phyloP scores from a whole-genome alignment of 768 basidiomycete genomes.

The Tylopilus plumbeoviolaceoides region DNA sequence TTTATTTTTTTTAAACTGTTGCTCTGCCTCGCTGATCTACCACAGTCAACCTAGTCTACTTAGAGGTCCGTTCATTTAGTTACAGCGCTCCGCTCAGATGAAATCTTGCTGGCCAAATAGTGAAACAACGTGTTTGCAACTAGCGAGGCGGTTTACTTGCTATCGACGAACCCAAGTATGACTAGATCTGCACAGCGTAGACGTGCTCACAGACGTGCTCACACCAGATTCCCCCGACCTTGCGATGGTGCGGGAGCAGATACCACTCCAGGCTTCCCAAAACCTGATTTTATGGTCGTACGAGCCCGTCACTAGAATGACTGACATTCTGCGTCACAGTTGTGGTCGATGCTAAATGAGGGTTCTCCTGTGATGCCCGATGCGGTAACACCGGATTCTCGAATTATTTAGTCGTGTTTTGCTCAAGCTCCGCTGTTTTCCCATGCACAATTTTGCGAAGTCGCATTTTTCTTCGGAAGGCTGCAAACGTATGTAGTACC shows the following conservation, averaged over 20 bases:
- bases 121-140: constrained; percentile 28
- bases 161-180: constrained; percentile 31
- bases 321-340: constrained; percentile 70
- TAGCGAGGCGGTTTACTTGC: constrained; percentile 98
- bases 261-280: constrained; percentile 99
- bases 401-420: constrained; percentile 20
- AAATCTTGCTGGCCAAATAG: constrained; percentile 25
- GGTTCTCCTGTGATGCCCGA: constrained; percentile 12
- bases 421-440: constrained; percentile 19
- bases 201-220: constrained; percentile 35
- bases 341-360: constrained; percentile 13
- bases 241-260: constrained; percentile 93
- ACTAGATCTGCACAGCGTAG: constrained; percentile 16
- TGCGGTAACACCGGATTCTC: constrained; percentile 2
- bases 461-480: constrained; percentile 22
- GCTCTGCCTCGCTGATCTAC: too few relatives aligned
- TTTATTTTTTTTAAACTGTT: too few relatives aligned
- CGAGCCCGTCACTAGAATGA: constrained; percentile 93
- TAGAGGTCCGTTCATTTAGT: constrained; percentile 30
- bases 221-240: constrained; percentile 83
- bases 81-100: constrained; percentile 29
- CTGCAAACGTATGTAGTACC: constrained; percentile 17
- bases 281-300: constrained; percentile 99
- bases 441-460: constrained; percentile 21
- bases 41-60: too few relatives aligned